phyloP scores from a whole-genome alignment of 2,329 filamentous ascomycete species.

The Dothistroma septosporum region DNA sequence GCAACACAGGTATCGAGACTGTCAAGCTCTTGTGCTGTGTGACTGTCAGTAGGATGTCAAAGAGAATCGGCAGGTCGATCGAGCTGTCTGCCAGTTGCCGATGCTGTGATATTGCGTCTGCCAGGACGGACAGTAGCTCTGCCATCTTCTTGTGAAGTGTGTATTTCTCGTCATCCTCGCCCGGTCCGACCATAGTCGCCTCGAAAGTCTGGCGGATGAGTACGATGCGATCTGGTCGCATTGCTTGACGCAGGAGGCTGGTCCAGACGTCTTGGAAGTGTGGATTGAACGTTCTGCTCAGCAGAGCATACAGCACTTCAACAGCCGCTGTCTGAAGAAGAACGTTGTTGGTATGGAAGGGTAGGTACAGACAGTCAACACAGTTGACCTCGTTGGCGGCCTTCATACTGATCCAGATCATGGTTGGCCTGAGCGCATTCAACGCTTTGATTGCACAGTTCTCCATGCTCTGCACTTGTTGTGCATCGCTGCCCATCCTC shows the following conservation, averaged over 20 bases:
- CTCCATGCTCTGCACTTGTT: constrained; percentile 52
- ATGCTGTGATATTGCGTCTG: constrained; percentile 77
- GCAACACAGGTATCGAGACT: constrained; percentile 86
- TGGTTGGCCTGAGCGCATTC: constrained; percentile 69
- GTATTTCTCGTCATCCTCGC: constrained; percentile 89
- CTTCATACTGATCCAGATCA: constrained; percentile 84
- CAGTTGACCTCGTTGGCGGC: constrained; percentile 69
- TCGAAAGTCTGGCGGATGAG: constrained; percentile 32
- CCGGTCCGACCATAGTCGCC: constrained; percentile 39
- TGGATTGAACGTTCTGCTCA: constrained; percentile 54
- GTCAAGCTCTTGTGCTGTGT: constrained; percentile 82
- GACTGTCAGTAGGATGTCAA: constrained; percentile 74
- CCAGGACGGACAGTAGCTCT: constrained; percentile 84
- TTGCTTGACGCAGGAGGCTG: constrained; percentile 26
- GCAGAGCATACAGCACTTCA: constrained; percentile 36
- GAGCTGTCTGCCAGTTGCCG: constrained; percentile 56
- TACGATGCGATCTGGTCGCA: constrained; percentile 29
- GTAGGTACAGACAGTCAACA: constrained; percentile 65
- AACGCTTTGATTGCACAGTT: constrained; percentile 70
- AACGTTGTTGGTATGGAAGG: constrained; percentile 65
- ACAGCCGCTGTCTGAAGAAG: constrained; percentile 66
- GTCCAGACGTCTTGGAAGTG: constrained; percentile 57
- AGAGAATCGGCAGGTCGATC: constrained; percentile 67
- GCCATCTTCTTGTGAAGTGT: constrained; percentile 89
- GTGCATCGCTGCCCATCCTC: constrained; percentile 47